Base-by-base conservation (phyloP, 768 basidiomycete species). In the Suillus occidentalis region DNA sequence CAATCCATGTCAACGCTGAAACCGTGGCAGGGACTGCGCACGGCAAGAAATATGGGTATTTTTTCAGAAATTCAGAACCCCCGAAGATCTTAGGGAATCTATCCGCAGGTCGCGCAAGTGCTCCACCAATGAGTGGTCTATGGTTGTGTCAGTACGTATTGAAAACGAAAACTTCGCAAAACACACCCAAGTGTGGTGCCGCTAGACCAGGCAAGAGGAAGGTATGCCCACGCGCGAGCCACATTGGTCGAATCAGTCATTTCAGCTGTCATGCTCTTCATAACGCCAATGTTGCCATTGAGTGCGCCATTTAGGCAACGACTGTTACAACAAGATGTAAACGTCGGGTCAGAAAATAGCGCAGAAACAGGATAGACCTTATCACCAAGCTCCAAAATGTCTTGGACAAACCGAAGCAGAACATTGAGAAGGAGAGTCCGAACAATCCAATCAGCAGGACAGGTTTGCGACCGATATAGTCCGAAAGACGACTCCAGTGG, bases 31-130 rank as follows among this genome's bases (percentile, higher is more conserved):
- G 79, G 18, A 89, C 82, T 14, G 87, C 81, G 68, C 90, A 91
- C 0, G 90, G 85, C 18, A 91, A 79, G 72, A 91, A 89, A 75
- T 93, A 92, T 0, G 91, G 90, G 73, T 88, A 89, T 60, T 81
- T 71, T 67, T 80, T 82, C 81, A 88, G 83, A 69, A 93, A 91
- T 18, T 69, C 66, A 6, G 78, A 80, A 43, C 77, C 65, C 55
- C 87, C 88, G 66, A 92, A 92, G 2, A 82, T 63, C 3, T 66
- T 67, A 1, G 90, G 89, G 72, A 90, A 91, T 28, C 84, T 84
- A 52, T 91, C 88, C 58, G 83, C 81, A 0, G 91, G 91, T 40
- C 77, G 83, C 13, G 88, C 85, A 34, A 92, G 75, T 14, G 79
- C 70, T 1, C 91, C 91, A 39, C 91, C 91, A 22, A 91, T 80